Base-by-base conservation (phyloP, 371 early-diverging fungal genomes). In the Quaeritorhiza haematococci region DNA sequence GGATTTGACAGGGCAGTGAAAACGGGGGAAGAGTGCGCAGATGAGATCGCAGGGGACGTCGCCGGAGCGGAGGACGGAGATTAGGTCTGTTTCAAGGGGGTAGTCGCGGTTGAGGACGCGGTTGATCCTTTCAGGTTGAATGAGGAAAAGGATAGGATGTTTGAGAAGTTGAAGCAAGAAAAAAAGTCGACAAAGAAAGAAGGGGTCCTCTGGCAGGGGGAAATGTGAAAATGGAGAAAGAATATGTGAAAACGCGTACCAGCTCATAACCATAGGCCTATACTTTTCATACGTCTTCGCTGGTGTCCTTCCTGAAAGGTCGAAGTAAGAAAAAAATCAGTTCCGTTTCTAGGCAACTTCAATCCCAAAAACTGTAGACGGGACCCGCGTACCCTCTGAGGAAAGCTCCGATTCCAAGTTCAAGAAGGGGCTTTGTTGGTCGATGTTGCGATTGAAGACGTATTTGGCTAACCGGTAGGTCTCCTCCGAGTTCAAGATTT, bases 31-130 rank as follows among this genome's bases (percentile, higher is more conserved):
- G 44, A 76, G 56, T 30, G 68, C 49, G 34, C 43, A 30, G 6
- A 68, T 62, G 19, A 76, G 66, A 10, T 57, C 58, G 58, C 74
- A 74, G 24, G 74, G 66, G 6, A 69, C 33, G 55, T 72, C 71
- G 30, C 71, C 74, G 54, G 70, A 55, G 10, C 66, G 64, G 21
- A 76, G 63, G 45, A 72, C 58, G 2, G 59, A 48, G 10, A 71
- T 49, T 13, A 71, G 64, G 66, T 72, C 70, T 30, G 42, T 59
- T 33, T 21, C 50, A 2, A 49, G 8, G 23, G 62, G 24, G 28
- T 42, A n/a, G n/a, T n/a, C n/a, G 45, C 13, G 61, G 38, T 27
- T n/a, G 41, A 29, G 58, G 53, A 49, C 8, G 27, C 29, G 21
- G 42, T 43, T 7, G 42, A 46, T 7, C 3, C 42, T 24, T 15